Base-by-base conservation (phyloP, 164 flowering plant species). In the Kingdonia uniflora region DNA sequence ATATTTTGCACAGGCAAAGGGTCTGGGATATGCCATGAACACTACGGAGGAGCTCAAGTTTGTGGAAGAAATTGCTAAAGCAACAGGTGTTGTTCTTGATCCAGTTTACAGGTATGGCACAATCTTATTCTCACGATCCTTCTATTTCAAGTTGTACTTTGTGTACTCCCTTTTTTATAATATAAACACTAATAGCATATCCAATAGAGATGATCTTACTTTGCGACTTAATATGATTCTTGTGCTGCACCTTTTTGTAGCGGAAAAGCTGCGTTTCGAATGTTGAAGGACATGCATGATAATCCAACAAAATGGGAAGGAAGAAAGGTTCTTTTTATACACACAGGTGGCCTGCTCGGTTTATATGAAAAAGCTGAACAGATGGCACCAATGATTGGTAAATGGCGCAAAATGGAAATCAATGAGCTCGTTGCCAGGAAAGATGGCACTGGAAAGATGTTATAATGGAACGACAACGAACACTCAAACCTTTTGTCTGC, bases 331-430 rank as follows among this genome's bases (percentile, higher is more conserved):
- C 79, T 92, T 19, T 92, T 92, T 66, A 74, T 92, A 59, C 99
- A 92, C 68, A 92, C 99, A 0, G 96, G 99, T 0, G 99, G 99
- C 5, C 88, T 92, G 2, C 82, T 88, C 11, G 99, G 99, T 12
- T 48, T 88, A 72, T 92, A 8, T 42, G 99, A 92, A 63, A 92
- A 92, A 68, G 76, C 66, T 24, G 94, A 86, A 19, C 76, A 86
- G 56, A 59, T 92, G 69, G 62, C 60, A 41, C 39, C 88, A 15
- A 55, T 72, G 55, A 58, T 77, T 1, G 87, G 80, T 11, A 82
- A 78, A 1, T 92, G 94, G 88, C 66, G 68, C 13, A 67, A 59
- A 41, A 79, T 92, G 96, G 80, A 79, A 41, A 62, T 92, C 8
- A 56, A 68, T 49, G 82, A 81, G 55, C 68, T 86, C 41, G 59